Evolutionary conservation across 208 protist genomes (phyloP).

Genomic region (Leishmania tarentolae): DNA sequence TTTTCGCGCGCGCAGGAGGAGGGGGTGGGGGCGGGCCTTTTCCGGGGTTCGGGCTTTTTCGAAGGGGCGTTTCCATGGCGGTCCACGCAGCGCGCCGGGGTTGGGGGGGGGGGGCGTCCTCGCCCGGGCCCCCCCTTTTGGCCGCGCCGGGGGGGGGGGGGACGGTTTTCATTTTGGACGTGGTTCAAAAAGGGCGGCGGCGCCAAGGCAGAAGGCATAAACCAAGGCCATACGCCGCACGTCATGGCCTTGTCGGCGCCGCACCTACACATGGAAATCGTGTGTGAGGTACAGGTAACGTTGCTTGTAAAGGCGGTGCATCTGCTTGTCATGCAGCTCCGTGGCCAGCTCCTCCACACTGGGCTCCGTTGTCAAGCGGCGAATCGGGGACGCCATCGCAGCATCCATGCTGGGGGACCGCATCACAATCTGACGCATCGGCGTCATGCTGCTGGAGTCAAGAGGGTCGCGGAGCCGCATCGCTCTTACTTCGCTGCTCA

Average conservation of each 20-base stretch:
- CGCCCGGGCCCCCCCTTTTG: neutral
- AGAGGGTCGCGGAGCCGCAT: neutral
- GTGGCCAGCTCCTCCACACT: conserved; percentile 32
- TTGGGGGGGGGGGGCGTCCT: too few species aligned
- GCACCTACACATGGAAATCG: neutral
- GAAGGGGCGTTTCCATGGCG: too few species aligned
- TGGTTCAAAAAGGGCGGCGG: neutral
- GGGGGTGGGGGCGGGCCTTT: too few species aligned
- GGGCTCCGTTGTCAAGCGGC: neutral
- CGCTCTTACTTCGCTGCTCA: neutral
- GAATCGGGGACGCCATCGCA: conserved; percentile 8
- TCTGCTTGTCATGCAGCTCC: conserved; percentile 27
- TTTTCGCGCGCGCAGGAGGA: too few species aligned
- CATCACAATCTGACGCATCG: neutral
- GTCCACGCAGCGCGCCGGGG: neutral
- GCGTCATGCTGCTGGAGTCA: too few species aligned
- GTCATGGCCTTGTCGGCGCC: too few species aligned
- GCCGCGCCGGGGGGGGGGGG: too few species aligned
- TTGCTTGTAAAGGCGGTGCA: conserved; percentile 24
- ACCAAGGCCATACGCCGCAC: neutral
- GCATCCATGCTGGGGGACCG: neutral
- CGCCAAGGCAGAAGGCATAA: neutral
- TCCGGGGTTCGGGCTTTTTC: too few species aligned
- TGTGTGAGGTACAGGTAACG: conserved; percentile 13
- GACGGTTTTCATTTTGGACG: neutral